These are phyloP conservation scores for Lindgomyces ingoldianus DNA, from an alignment of 495 filamentous ascomycete species.

Conservation along the genomic window DNA sequence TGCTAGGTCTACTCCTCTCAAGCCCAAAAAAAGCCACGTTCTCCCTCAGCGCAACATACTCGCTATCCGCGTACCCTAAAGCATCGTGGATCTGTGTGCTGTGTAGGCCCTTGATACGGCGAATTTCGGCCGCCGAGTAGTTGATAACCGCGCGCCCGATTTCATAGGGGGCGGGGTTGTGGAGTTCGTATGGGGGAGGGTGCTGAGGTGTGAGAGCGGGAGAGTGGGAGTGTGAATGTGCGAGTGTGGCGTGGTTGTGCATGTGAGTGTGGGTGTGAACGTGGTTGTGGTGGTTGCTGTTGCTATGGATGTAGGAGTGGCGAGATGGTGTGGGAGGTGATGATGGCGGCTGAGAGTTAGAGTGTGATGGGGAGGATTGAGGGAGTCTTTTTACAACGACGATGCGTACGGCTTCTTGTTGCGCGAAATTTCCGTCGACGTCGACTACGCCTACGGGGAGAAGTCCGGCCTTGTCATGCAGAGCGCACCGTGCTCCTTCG, in stretches of 20 bases:
- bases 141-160: slow-evolving; percentile 92
- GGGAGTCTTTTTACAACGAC: slow-evolving; percentile 66
- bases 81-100: slow-evolving; percentile 76
- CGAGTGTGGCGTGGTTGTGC: slow-evolving; percentile 8
- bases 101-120: slow-evolving; percentile 76
- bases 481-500: slow-evolving; percentile 76
- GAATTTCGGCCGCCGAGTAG: slow-evolving; percentile 82
- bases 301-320: not conserved
- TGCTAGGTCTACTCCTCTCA: slow-evolving; percentile 44
- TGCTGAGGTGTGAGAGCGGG: not conserved
- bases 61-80: slow-evolving; percentile 88
- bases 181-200: slow-evolving; percentile 39
- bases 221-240: slow-evolving; percentile 10
- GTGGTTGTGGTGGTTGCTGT: slow-evolving; percentile 7
- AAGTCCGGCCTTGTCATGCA: slow-evolving; percentile 80
- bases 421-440: slow-evolving; percentile 81
- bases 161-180: slow-evolving; percentile 59
- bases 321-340: slow-evolving; percentile 21
- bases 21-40: slow-evolving; percentile 74
- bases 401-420: slow-evolving; percentile 87
- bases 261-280: not conserved
- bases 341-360: slow-evolving; percentile 24
- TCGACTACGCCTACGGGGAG: slow-evolving; percentile 88
- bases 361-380: slow-evolving; percentile 42
- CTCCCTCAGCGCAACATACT: slow-evolving; percentile 89